These are phyloP conservation scores for Mycosphaerella arachidis DNA, from an alignment of 2,329 filamentous ascomycete genomes.

Conservation along the genomic window DNA sequence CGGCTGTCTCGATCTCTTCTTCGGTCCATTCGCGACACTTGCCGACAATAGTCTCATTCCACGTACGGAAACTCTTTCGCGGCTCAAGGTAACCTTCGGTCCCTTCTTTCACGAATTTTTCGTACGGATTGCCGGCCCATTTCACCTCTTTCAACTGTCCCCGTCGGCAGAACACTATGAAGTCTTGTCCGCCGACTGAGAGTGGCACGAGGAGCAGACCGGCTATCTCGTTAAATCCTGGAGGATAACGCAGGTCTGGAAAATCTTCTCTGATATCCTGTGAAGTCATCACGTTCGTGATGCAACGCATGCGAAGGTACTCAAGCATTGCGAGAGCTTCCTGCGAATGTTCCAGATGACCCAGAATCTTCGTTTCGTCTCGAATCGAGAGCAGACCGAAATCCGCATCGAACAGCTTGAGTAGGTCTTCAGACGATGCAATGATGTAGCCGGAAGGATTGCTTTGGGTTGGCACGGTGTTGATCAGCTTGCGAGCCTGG, in stretches of 20 bases:
- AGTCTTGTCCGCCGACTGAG: slow-evolving; percentile 70
- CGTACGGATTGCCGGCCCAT: slow-evolving; percentile 83
- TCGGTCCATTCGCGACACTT: slow-evolving; percentile 85
- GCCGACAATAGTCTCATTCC: slow-evolving; percentile 75
- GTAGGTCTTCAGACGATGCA: slow-evolving; percentile 77
- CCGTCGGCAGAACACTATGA: slow-evolving; percentile 86
- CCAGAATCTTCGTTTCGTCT: slow-evolving; percentile 84
- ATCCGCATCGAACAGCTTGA: slow-evolving; percentile 81
- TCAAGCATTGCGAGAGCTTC: slow-evolving; percentile 81
- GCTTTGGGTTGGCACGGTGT: slow-evolving; percentile 71
- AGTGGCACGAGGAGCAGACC: slow-evolving; percentile 79
- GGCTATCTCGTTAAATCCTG: slow-evolving; percentile 72
- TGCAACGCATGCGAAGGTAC: slow-evolving; percentile 70
- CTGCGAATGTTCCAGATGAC: slow-evolving; percentile 68
- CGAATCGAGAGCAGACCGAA: slow-evolving; percentile 79
- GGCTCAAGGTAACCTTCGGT: slow-evolving; percentile 73
- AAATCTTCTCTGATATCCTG: slow-evolving; percentile 74
- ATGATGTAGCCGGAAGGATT: slow-evolving; percentile 89
- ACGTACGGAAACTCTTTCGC: slow-evolving; percentile 71
- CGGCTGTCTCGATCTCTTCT: slow-evolving; percentile 83
- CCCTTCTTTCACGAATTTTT: slow-evolving; percentile 68
- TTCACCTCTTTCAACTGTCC: slow-evolving; percentile 71
- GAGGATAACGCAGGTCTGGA: slow-evolving; percentile 71
- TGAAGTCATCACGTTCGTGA: slow-evolving; percentile 71
- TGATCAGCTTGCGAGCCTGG: slow-evolving; percentile 83